Base-by-base conservation (phyloP, 257 asterid species). In the Penstemon barbatus region DNA sequence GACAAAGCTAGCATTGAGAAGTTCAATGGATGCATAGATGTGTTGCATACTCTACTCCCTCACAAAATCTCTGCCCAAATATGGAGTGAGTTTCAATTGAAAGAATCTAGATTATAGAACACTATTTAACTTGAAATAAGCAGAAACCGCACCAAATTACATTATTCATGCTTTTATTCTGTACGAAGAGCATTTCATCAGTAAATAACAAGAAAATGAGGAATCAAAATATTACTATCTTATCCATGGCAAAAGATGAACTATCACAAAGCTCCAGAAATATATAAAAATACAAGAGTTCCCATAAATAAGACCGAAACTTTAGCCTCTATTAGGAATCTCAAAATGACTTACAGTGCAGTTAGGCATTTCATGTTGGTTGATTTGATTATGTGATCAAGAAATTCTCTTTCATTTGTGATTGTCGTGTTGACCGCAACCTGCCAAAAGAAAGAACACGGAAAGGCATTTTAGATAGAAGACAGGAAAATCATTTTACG, bases 321-420 rank as follows among this genome's bases (percentile, higher is more conserved):
- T 48, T 41, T 44, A 48, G 45, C 58, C 37, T 58, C 8, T 67
- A 40, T n/a, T 8, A 39, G 60, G 52, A 63, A 55, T 55, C 61
- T 43, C 25, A 53, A 50, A 59, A 59, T 52, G 62, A 81, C 99
- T 86, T 78, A 94, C 99, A 12, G 80, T 5, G 92, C 91, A 45
- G 99, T 91, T 74, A 94, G 84, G 85, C 99, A 94, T 75, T 83
- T 91, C 99, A 94, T 89, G 82, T 94, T 94, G 80, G 99, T 94
- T n/a, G 99, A 91, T 72, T 79, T 89, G 71, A 94, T 86, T 43
- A 94, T 91, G 75, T 94, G 99, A 57, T 89, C 95, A 7, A 94
- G 97, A 58, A 94, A 94, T 73, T 89, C 97, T 80, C 91, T 94
- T 78, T 91, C 99, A 65, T 69, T 86, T 69, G 91, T 83, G 67